Evolutionary conservation across 2,329 filamentous ascomycete species (phyloP).

Genomic region (Colletotrichum gloeosporioides): DNA sequence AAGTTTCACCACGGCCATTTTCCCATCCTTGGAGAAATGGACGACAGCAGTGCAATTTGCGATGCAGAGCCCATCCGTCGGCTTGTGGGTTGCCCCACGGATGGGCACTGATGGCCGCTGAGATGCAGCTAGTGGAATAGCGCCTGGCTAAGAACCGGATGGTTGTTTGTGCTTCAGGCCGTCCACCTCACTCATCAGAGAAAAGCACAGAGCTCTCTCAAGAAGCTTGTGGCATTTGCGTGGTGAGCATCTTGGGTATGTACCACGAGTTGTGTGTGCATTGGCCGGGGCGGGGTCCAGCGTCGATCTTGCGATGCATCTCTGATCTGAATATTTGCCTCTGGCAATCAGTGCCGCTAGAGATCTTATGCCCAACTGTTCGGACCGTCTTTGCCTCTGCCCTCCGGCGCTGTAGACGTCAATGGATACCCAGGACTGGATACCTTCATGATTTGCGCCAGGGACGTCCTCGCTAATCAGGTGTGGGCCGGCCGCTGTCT

Average conservation of each 20-base stretch:
- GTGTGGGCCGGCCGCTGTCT: conserved; percentile 12
- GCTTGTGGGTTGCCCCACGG: conserved; percentile 16
- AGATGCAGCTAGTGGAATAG: conserved; percentile 11
- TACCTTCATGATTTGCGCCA: conserved; percentile 19
- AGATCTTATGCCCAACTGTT: neutral
- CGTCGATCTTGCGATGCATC: neutral
- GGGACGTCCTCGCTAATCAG: conserved; percentile 23
- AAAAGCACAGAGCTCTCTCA: neutral
- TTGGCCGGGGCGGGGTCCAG: neutral
- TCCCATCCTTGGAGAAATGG: neutral
- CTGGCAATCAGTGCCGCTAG: neutral
- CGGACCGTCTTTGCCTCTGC: neutral
- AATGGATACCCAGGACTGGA: neutral
- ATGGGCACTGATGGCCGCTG: conserved; percentile 10
- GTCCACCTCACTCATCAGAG: neutral
- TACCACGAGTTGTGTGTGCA: neutral
- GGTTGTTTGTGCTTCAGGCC: conserved; percentile 13
- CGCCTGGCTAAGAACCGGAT: neutral
- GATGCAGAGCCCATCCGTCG: neutral
- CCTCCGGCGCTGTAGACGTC: neutral
- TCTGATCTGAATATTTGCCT: neutral
- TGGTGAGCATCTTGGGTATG: neutral
- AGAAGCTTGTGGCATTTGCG: neutral
- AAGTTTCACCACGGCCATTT: conserved; percentile 8
- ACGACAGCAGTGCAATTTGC: neutral